A percentile compares a stretch with the other conserved stretches of the same genome.
phyloP scores from a whole-genome alignment of 306 rosid genomes.

The Cucurbita argyrosperma region DNA sequence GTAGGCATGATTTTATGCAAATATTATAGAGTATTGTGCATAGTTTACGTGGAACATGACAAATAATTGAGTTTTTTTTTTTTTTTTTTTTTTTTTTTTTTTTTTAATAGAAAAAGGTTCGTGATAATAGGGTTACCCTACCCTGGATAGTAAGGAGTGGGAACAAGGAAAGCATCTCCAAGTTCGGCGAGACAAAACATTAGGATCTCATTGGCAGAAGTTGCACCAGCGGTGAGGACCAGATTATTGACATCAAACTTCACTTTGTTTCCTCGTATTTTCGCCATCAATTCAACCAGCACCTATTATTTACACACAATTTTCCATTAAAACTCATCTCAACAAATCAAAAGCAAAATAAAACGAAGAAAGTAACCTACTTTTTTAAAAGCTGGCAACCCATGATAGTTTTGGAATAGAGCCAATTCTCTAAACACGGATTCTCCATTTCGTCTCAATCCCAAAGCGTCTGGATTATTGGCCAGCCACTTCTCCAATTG shows the following conservation, averaged over 20 bases:
- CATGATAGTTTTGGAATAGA: conserved; percentile 82
- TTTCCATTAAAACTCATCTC: not conserved
- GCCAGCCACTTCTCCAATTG: conserved; percentile 51
- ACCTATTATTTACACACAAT: conserved; percentile 19
- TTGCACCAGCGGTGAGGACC: conserved; percentile 77
- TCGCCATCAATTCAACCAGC: conserved; percentile 45
- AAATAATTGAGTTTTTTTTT: not conserved
- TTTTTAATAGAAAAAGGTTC: too few species aligned
- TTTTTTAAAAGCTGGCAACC: conserved; percentile 59
- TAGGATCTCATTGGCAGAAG: conserved; percentile 75
- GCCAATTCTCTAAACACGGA: conserved; percentile 64
- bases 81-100: not conserved
- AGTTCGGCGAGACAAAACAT: conserved; percentile 74
- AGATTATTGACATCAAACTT: conserved; percentile 33
- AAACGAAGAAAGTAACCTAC: conserved; percentile 13
- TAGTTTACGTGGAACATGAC: not conserved
- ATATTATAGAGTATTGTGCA: not conserved
- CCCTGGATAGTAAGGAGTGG: conserved; percentile 92
- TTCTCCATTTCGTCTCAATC: conserved; percentile 32
- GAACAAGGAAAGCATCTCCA: conserved; percentile 79
- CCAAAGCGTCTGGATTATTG: conserved; percentile 37
- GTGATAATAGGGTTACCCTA: not conserved
- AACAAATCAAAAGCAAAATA: not conserved
- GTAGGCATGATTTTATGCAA: not conserved
- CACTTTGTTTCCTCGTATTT: conserved; percentile 45